Conservation (phyloP, 1,284 basidiomycete species). For the Pseudozyma tsukubaensis region DNA sequence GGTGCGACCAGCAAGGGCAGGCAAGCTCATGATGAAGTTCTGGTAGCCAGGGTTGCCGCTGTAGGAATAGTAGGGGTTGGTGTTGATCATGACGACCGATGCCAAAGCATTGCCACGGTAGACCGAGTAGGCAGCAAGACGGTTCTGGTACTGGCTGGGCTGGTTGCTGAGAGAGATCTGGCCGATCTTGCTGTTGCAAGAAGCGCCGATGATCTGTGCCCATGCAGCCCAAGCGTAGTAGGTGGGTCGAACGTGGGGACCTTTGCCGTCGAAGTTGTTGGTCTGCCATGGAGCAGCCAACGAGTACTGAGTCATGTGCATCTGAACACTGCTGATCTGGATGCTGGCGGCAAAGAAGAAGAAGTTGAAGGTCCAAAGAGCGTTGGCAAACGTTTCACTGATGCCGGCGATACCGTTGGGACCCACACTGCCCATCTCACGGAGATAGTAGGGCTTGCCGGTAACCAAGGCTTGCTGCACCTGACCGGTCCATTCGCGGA, state of each 20-base stretch:
- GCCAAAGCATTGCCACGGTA: conserved; percentile 39
- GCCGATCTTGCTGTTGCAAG: conserved; percentile 46
- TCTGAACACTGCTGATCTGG: conserved; percentile 55
- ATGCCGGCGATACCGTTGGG: conserved; percentile 56
- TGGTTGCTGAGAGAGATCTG: conserved; percentile 31
- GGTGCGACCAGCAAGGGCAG: conserved; percentile 44
- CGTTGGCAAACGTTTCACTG: conserved; percentile 55
- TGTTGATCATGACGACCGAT: conserved; percentile 55
- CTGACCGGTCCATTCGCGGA: conserved; percentile 52
- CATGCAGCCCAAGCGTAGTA: conserved; percentile 62
- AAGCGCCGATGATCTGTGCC: conserved; percentile 53
- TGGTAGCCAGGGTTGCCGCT: conserved; percentile 24
- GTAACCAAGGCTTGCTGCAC: conserved; percentile 45
- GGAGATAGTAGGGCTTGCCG: conserved; percentile 59
- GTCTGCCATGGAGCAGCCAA: conserved; percentile 54
- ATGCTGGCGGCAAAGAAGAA: conserved; percentile 58
- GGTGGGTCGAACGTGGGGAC: conserved; percentile 50
- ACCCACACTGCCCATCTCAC: conserved; percentile 60
- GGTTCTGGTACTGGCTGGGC: conserved; percentile 41
- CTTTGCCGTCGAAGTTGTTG: conserved; percentile 21
- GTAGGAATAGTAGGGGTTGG: conserved; percentile 33
- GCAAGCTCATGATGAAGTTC: conserved; percentile 43
- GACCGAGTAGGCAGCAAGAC: conserved; percentile 43
- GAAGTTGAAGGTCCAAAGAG: conserved; percentile 61
- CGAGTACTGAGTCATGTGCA: conserved; percentile 58